Base-by-base conservation (phyloP, 495 filamentous ascomycete genomes). In the Lasiosphaeria miniovina region DNA sequence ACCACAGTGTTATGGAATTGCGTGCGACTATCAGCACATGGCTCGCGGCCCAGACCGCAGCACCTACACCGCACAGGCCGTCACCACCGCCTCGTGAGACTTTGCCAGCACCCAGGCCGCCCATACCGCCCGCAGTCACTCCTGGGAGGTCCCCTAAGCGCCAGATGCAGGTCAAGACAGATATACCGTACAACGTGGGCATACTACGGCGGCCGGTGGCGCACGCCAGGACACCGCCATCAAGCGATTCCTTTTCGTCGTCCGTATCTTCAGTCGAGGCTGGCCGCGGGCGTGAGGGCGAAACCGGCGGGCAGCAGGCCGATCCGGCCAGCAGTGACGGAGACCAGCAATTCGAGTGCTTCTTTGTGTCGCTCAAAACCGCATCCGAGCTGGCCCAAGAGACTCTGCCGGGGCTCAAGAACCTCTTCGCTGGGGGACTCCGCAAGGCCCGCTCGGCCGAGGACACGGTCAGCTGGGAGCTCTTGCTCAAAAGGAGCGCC, bases 1-100 rank as follows among this genome's bases (percentile, higher is more conserved):
- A 88, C 67, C 87, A 89, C 34, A 88, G 88, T 60, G 80, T 89
- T 32, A 82, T 89, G 61, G 91, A 96, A 66, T 71, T 91, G 41
- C 85, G 78, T 17, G 73, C 72, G n/a, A 72, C 72, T 6, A 70
- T 74, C 40, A 31, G 35, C 32, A 50, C 53, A 36, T 59, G 49
- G 56, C 62, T 60, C 24, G 46, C 60, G 10, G 15, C 54, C 17
- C 31, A 36, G 50, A 17, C 32, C 3, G 6, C 48, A 15, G 6
- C 6, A 36, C 32, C 32, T 38, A 24, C 40, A 32, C 36, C 38
- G 7, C 36, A n/a, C 31, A 35, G 24, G 51, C 14, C 51, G 33
- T 6, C 33, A 7, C 24, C 24, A 24, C 32, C 31, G 17, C 11
- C 31, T 32, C 51, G 24, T 49, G 12, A n/a, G 9, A 49, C 9